These are phyloP conservation scores for Penicillium nucicola DNA, from an alignment of 495 filamentous ascomycete species.

Conservation along the genomic window DNA sequence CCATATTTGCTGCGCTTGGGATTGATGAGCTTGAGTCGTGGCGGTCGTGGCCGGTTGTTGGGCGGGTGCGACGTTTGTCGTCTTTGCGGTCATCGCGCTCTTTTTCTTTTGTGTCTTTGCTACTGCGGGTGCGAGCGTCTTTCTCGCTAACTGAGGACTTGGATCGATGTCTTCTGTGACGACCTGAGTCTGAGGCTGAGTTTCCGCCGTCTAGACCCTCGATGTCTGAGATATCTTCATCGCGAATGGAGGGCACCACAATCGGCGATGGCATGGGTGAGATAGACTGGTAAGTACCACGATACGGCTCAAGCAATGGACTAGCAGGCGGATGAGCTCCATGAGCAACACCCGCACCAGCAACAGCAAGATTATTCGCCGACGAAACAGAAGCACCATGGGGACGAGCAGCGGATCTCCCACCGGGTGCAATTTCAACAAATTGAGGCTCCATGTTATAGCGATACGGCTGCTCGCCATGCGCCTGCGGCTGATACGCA, in stretches of 20 bases:
- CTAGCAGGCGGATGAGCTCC: slow-evolving; percentile 61
- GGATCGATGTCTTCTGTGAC: slow-evolving; percentile 28
- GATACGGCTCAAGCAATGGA: slow-evolving; percentile 88
- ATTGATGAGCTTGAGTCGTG: slow-evolving; percentile 25
- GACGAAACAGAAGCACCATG: slow-evolving; percentile 41
- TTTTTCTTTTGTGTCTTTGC: slow-evolving; percentile 17
- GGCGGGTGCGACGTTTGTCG: slow-evolving; percentile 33
- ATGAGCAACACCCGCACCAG: slow-evolving; percentile 12
- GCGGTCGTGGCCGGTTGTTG: slow-evolving; percentile 19
- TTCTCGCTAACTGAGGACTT: slow-evolving; percentile 24
- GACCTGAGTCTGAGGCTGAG: slow-evolving; percentile 33
- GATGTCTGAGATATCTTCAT: slow-evolving; percentile 51
- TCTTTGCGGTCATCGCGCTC: slow-evolving; percentile 25
- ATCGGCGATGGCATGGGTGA: slow-evolving; percentile 90
- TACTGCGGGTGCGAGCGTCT: slow-evolving; percentile 11
- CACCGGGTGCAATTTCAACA: slow-evolving; percentile 41
- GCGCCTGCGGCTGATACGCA: slow-evolving; percentile 15
- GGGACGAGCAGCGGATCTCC: slow-evolving; percentile 27
- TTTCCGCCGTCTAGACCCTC: slow-evolving; percentile 36
- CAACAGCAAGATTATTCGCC: slow-evolving; percentile 33
- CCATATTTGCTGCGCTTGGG: slow-evolving; percentile 17
- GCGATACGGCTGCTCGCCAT: slow-evolving; percentile 1
- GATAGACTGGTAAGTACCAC: slow-evolving; percentile 91
- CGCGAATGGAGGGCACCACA: slow-evolving; percentile 36
- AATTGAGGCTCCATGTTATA: slow-evolving; percentile 35